A percentile compares a stretch with the other conserved stretches of the same genome.
Conservation (phyloP, 805 yeast genomes). For the Tetrapisispora phaffii region DNA sequence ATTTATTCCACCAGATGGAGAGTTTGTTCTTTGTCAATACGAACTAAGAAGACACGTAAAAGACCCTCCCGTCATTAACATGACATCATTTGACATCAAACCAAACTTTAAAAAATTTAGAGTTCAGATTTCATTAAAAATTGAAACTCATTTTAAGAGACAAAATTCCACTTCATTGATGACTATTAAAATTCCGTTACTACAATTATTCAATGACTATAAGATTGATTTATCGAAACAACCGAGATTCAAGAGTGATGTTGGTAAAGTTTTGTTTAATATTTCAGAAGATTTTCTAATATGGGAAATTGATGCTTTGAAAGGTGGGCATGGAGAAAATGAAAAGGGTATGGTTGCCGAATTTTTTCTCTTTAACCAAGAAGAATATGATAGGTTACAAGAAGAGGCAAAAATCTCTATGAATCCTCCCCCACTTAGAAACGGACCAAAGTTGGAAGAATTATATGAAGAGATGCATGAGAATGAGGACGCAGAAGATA, state of each 20-base stretch:
- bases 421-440: slow-evolving; percentile 32
- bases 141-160: slow-evolving; percentile 29
- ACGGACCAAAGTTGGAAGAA: slow-evolving; percentile 27
- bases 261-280: slow-evolving; percentile 62
- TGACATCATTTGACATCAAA: slow-evolving; percentile 17
- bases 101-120: slow-evolving; percentile 20
- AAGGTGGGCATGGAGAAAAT: slow-evolving; percentile 45
- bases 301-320: slow-evolving; percentile 63
- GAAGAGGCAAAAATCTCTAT: slow-evolving; percentile 24
- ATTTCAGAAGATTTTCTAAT: slow-evolving; percentile 58
- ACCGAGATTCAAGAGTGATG: slow-evolving; percentile 59
- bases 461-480: slow-evolving; percentile 25
- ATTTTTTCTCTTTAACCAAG: slow-evolving; percentile 30
- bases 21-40: slow-evolving; percentile 46
- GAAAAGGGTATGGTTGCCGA: slow-evolving; percentile 45
- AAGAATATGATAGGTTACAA: slow-evolving; percentile 14
- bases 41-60: slow-evolving; percentile 27
- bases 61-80: slow-evolving; percentile 33
- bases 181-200: slow-evolving; percentile 25
- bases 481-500: slow-evolving; percentile 5
- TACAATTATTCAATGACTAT: slow-evolving; percentile 28
- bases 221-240: slow-evolving; percentile 37
- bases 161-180: slow-evolving; percentile 28
- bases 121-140: slow-evolving; percentile 15
- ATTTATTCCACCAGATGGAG: slow-evolving; percentile 88